Evolutionary conservation across 192 early-diverging fungal species (phyloP).

Genomic region (Backusella circina): DNA sequence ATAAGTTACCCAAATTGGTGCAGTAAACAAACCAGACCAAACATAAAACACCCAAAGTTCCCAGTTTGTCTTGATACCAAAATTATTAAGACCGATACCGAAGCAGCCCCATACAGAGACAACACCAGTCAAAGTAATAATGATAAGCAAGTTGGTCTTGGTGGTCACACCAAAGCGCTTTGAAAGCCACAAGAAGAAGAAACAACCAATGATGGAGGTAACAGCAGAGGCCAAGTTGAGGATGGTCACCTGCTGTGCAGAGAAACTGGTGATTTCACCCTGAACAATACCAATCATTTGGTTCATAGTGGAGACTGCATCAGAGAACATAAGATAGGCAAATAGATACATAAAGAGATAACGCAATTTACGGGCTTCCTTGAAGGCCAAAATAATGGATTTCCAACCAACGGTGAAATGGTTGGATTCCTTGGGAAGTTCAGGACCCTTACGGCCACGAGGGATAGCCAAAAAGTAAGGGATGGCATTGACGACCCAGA

Average conservation of each 20-base stretch:
- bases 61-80: conserved; percentile 48
- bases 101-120: conserved; percentile 62
- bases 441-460: conserved; percentile 20
- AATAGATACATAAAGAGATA: conserved; percentile 62
- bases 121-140: conserved; percentile 43
- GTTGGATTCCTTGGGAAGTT: conserved; percentile 17
- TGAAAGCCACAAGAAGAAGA: conserved; percentile 54
- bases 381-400: conserved; percentile 23
- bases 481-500: conserved; percentile 24
- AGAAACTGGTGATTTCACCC: conserved; percentile 52
- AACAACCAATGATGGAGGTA: conserved; percentile 51
- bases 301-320: conserved; percentile 57
- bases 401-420: conserved; percentile 36
- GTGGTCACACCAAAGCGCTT: conserved; percentile 43
- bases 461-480: conserved; percentile 30
- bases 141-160: conserved; percentile 50
- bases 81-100: conserved; percentile 47
- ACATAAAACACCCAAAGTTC: conserved; percentile 60
- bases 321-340: conserved; percentile 70
- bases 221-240: conserved; percentile 58
- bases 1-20: conserved; percentile 36
- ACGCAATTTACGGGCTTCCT: conserved; percentile 44
- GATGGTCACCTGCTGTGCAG: conserved; percentile 49
- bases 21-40: conserved; percentile 63
- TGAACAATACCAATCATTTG: conserved; percentile 52